Conservation (phyloP, 1,284 basidiomycete species). For the Coriolopsis trogii region DNA sequence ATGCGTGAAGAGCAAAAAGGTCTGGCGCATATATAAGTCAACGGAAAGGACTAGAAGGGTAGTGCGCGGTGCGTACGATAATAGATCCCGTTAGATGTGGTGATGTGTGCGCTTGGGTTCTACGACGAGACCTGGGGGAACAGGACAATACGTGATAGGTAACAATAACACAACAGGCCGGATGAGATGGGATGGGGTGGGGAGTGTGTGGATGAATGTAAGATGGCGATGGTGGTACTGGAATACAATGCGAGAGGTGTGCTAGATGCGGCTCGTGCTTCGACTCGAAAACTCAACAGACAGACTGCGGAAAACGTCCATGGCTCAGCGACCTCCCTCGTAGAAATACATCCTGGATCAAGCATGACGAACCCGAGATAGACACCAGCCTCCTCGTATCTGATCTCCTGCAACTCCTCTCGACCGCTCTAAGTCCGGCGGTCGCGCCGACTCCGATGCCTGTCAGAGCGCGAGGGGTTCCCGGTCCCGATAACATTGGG, state of each 20-base stretch:
- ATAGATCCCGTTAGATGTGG: too few relatives aligned
- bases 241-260: constrained; percentile 28
- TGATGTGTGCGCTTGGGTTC: constrained; percentile 15
- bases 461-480: constrained; percentile 51
- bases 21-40: constrained; percentile 4
- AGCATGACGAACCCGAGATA: constrained; percentile 22
- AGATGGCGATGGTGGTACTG: constrained; percentile 3
- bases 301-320: constrained; percentile 19
- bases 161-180: constrained; percentile 27
- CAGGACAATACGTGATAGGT: constrained; percentile 21
- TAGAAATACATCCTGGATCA: constrained; percentile 28
- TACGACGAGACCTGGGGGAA: constrained; percentile 12
- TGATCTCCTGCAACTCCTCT: neutral
- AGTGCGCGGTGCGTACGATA: constrained; percentile 16
- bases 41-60: constrained; percentile 10
- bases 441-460: constrained; percentile 56
- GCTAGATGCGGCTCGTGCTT: constrained; percentile 19
- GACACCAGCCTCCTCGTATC: constrained; percentile 9
- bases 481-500: constrained; percentile 49
- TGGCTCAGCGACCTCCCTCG: constrained; percentile 21
- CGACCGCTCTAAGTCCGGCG: constrained; percentile 38
- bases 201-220: neutral
- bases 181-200: constrained; percentile 14
- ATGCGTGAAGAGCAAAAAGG: too few relatives aligned
- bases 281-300: too few relatives aligned